These are phyloP conservation scores for Quercus cerris DNA, from an alignment of 306 rosid species.

Conservation along the genomic window DNA sequence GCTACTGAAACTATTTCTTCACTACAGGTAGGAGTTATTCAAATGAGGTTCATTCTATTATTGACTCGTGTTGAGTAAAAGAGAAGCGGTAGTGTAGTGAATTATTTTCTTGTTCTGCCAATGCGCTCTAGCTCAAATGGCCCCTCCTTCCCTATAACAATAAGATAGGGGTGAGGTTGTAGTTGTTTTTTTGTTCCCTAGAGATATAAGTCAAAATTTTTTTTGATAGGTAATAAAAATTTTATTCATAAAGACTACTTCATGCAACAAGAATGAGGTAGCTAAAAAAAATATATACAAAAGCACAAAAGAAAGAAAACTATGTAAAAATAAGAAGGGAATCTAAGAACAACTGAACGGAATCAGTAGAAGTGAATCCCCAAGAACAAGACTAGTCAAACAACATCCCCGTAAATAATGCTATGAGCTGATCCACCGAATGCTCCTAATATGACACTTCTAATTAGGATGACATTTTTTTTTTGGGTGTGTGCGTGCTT, in stretches of 20 bases:
- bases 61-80: background rate
- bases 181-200: background rate
- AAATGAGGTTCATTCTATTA: conserved; percentile 8
- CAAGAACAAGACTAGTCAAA: too few relatives aligned
- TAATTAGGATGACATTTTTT: background rate
- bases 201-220: too few relatives aligned
- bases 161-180: background rate
- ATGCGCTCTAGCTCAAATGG: background rate
- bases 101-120: background rate
- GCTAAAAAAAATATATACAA: too few relatives aligned
- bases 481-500: background rate
- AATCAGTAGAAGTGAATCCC: too few relatives aligned
- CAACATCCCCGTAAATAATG: too few relatives aligned
- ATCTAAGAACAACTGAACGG: too few relatives aligned
- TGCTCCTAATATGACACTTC: background rate
- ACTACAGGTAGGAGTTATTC: conserved; percentile 62
- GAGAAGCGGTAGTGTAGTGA: background rate
- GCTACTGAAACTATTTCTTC: conserved; percentile 88
- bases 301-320: too few relatives aligned
- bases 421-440: too few relatives aligned
- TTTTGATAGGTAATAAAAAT: too few relatives aligned
- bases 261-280: too few relatives aligned
- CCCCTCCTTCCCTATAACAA: background rate
- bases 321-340: too few relatives aligned
- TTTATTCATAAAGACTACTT: too few relatives aligned